A percentile compares a stretch with the other conserved stretches of the same genome.
These are phyloP conservation scores for Colletotrichum sp. DNA, from an alignment of 2,329 filamentous ascomycete species.

Conservation along the genomic window DNA sequence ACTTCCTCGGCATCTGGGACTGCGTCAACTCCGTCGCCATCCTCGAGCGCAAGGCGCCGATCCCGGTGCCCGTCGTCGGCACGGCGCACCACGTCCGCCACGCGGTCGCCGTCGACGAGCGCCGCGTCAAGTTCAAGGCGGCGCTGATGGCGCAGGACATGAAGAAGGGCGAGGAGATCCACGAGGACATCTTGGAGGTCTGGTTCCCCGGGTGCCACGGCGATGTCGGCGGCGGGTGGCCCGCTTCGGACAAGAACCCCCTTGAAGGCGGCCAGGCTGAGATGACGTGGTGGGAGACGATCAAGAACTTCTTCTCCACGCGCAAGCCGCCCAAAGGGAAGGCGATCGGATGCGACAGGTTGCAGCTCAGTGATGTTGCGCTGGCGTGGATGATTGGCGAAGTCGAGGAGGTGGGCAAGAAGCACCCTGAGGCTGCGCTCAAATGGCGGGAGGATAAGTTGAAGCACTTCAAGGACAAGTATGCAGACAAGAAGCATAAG, in stretches of 20 bases:
- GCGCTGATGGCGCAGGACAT: conserved; percentile 51
- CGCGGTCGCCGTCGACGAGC: conserved; percentile 58
- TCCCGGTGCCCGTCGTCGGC: conserved; percentile 41
- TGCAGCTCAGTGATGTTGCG: conserved; percentile 55
- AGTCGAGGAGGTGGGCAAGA: conserved; percentile 41
- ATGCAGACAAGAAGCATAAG: conserved; percentile 30
- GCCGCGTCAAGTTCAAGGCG: conserved; percentile 60
- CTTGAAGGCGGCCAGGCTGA: conserved; percentile 28
- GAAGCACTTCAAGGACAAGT: conserved; percentile 30
- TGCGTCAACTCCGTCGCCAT: conserved; percentile 57
- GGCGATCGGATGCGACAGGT: conserved; percentile 34
- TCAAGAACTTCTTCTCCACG: conserved; percentile 41
- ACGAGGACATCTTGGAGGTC: conserved; percentile 52
- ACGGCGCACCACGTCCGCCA: conserved; percentile 54
- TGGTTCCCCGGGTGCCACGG: conserved; percentile 62
- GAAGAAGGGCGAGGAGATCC: conserved; percentile 24
- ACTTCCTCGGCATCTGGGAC: conserved; percentile 62
- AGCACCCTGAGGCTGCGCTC: conserved; percentile 33
- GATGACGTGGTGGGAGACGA: conserved; percentile 30
- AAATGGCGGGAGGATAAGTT: conserved; percentile 40
- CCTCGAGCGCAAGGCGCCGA: conserved; percentile 40
- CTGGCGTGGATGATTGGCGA: conserved; percentile 60
- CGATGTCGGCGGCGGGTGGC: conserved; percentile 60
- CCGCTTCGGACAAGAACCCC: conserved; percentile 30
- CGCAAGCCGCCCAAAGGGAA: conserved; percentile 32